phyloP scores from a whole-genome alignment of 345 rosid genomes.

The Eucalyptus pauciflora region DNA sequence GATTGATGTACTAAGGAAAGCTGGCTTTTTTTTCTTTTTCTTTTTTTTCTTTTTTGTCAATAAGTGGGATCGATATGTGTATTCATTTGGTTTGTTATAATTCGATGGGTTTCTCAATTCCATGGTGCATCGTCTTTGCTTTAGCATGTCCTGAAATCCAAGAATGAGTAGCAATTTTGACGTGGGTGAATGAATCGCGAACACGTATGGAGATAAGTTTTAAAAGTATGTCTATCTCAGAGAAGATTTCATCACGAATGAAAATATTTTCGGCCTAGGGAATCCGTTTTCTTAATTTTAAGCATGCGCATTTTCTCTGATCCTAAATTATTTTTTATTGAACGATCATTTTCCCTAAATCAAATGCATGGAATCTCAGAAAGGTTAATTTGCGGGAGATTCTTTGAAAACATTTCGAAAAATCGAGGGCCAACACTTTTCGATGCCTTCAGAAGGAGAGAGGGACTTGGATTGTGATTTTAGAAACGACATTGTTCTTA shows the following conservation, averaged over 20 bases:
- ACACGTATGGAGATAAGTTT: too few species aligned
- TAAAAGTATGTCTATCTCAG: too few species aligned
- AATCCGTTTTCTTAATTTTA: too few species aligned
- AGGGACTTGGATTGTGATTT: background rate
- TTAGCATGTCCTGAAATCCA: background rate
- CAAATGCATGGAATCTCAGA: too few species aligned
- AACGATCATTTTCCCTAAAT: too few species aligned
- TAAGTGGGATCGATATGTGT: background rate
- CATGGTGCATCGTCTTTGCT: background rate
- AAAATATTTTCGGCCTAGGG: too few species aligned
- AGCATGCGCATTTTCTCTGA: too few species aligned
- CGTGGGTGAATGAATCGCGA: background rate
- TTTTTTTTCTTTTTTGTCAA: background rate
- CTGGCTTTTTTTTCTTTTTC: background rate
- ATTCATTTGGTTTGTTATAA: background rate
- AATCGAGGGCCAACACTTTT: background rate
- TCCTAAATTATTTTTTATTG: too few species aligned
- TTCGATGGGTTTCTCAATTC: background rate
- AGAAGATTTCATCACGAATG: too few species aligned
- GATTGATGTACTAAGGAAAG: background rate
- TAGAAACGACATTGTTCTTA: background rate
- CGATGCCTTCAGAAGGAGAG: background rate
- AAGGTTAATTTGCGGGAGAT: rapidly evolving
- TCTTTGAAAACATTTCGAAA: background rate
- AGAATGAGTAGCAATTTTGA: background rate